phyloP scores from a whole-genome alignment of 1,284 basidiomycete genomes.

The Tylopilus orsonianus region DNA sequence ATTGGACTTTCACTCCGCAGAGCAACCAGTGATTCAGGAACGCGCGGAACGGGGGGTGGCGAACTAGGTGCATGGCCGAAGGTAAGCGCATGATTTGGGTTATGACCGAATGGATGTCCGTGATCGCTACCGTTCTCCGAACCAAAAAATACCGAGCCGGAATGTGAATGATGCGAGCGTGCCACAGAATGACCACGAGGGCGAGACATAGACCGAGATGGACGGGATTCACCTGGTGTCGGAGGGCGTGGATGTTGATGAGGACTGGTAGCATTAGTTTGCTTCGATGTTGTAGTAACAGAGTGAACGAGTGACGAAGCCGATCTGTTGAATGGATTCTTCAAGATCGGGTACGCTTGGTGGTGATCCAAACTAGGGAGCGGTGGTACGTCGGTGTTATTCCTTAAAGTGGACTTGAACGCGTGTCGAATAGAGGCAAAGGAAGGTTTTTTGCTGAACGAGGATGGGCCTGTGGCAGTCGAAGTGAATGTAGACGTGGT shows the following conservation, averaged over 20 bases:
- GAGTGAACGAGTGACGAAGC: slow-evolving; percentile 62
- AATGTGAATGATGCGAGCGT: slow-evolving; percentile 72
- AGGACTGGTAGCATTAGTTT: slow-evolving; percentile 40
- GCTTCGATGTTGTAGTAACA: slow-evolving; percentile 36
- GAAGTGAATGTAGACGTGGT: slow-evolving; percentile 38
- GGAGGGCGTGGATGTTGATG: slow-evolving; percentile 50
- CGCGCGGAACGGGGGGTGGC: slow-evolving; percentile 73
- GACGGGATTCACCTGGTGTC: slow-evolving; percentile 55
- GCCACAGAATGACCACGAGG: slow-evolving; percentile 55
- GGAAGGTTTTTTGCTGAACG: slow-evolving; percentile 78
- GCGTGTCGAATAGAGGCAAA: slow-evolving; percentile 88
- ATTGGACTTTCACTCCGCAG: slow-evolving; percentile 51
- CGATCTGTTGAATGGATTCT: slow-evolving; percentile 78
- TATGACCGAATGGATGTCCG: slow-evolving; percentile 37
- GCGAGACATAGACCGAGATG: slow-evolving; percentile 42
- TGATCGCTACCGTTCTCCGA: slow-evolving; percentile 72
- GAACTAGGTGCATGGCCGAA: slow-evolving; percentile 45
- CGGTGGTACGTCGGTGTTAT: slow-evolving; percentile 55
- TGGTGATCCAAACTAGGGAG: slow-evolving; percentile 63
- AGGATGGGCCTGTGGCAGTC: slow-evolving; percentile 36
- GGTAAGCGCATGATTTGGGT: slow-evolving; percentile 23
- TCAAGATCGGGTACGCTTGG: slow-evolving; percentile 64
- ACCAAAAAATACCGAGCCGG: slow-evolving; percentile 65
- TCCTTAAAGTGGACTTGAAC: slow-evolving; percentile 72
- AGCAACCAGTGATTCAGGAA: slow-evolving; percentile 58